Percentiles rank a stretch among this genome's conserved stretches.
Conservation (phyloP, 2,329 filamentous ascomycete species). For the Exophiala xenobiotica region DNA sequence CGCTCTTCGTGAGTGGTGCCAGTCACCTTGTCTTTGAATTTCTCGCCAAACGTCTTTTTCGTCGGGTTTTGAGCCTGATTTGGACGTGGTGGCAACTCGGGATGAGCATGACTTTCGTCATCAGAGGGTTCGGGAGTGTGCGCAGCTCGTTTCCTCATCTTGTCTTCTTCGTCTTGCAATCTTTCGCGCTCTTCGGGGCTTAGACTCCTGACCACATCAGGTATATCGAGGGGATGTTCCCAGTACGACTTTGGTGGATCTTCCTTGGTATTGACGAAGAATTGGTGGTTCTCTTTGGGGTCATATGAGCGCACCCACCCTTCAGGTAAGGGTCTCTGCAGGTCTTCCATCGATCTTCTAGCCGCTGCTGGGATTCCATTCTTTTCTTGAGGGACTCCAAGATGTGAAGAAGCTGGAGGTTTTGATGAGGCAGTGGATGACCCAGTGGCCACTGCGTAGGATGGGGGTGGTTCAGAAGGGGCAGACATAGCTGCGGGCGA, state of each 20-base stretch:
- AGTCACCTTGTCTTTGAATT: slow-evolving; percentile 55
- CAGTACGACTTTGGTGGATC: slow-evolving; percentile 59
- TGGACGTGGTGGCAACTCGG: slow-evolving; percentile 23
- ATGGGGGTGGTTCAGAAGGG: slow-evolving; percentile 36
- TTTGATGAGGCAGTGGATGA: slow-evolving; percentile 24
- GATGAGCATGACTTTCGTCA: slow-evolving; percentile 33
- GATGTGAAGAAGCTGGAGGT: slow-evolving; percentile 24
- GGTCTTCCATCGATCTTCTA: slow-evolving; percentile 63
- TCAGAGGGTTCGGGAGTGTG: slow-evolving; percentile 18
- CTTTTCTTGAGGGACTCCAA: slow-evolving; percentile 34
- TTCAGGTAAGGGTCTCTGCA: slow-evolving; percentile 52
- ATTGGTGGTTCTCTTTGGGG: slow-evolving; percentile 55
- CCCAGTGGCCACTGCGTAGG: slow-evolving; percentile 37
- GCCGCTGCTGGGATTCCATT: slow-evolving; percentile 55
- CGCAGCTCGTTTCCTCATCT: slow-evolving; percentile 32
- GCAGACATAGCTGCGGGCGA: slow-evolving; percentile 14
- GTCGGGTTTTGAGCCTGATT: slow-evolving; percentile 16
- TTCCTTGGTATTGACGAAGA: slow-evolving; percentile 60
- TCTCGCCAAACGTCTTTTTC: slow-evolving; percentile 52
- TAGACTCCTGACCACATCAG: slow-evolving; percentile 52
- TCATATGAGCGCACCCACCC: slow-evolving; percentile 62
- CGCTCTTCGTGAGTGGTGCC: slow-evolving; percentile 50
- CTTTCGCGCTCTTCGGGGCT: slow-evolving; percentile 50
- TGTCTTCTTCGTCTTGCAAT: slow-evolving; percentile 37
- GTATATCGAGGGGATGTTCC: slow-evolving; percentile 63